Percentiles rank a stretch among this genome's conserved stretches.
phyloP scores from a whole-genome alignment of 2,329 filamentous ascomycete species.

The Aspergillus spinulosporus region DNA sequence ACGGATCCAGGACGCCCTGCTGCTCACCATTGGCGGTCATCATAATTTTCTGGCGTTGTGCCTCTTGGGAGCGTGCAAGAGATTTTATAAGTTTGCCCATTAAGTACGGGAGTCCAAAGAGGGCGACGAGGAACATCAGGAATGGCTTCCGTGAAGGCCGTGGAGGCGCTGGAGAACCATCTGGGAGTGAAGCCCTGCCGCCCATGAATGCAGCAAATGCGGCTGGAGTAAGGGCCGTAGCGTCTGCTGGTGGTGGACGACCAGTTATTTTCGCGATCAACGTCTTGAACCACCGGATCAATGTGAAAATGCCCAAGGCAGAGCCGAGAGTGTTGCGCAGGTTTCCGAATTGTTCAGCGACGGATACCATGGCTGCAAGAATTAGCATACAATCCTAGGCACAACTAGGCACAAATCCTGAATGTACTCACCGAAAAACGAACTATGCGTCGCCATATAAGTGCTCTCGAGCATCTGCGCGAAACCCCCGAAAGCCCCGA shows the following conservation, averaged over 20 bases:
- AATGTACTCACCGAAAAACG: constrained; percentile 81
- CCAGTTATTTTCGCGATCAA: constrained; percentile 90
- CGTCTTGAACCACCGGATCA: constrained; percentile 92
- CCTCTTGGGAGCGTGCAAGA: constrained; percentile 79
- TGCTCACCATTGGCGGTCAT: constrained; percentile 53
- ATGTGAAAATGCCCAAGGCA: constrained; percentile 88
- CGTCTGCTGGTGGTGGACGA: constrained; percentile 82
- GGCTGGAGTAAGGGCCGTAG: constrained; percentile 80
- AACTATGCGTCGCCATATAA: constrained; percentile 98
- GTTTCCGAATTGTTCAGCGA: constrained; percentile 95
- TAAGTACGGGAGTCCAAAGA: constrained; percentile 92
- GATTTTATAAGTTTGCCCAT: constrained; percentile 94
- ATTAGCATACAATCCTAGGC: constrained; percentile 3
- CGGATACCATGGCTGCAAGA: constrained; percentile 84
- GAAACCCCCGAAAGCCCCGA: constrained; percentile 94
- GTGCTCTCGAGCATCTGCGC: constrained; percentile 99
- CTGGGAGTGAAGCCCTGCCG: constrained; percentile 58
- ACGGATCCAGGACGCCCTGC: constrained; percentile 67
- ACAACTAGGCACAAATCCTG: background rate
- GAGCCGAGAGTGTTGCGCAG: constrained; percentile 90
- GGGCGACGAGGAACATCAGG: constrained; percentile 90
- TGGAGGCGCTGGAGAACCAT: constrained; percentile 66
- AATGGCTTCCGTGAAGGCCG: constrained; percentile 92
- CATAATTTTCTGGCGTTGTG: constrained; percentile 59
- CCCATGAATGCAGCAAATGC: constrained; percentile 89